These are phyloP conservation scores for Apiospora marii DNA, from an alignment of 2,329 filamentous ascomycete genomes.

Conservation along the genomic window DNA sequence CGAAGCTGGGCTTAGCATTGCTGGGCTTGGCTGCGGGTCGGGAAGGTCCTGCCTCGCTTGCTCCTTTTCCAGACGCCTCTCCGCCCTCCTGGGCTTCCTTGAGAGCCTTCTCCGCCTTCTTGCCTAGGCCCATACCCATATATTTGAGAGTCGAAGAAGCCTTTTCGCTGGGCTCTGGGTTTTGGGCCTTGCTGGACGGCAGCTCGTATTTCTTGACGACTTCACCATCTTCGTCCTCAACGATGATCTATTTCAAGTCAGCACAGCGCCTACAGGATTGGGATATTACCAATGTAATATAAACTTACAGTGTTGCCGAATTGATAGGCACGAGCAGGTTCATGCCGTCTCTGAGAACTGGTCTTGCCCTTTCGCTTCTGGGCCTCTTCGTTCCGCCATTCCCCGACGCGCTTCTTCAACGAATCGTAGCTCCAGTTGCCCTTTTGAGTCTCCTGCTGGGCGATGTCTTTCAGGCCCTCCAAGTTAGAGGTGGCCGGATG, in stretches of 20 bases:
- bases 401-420: slow-evolving; percentile 58
- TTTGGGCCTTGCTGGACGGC: slow-evolving; percentile 61
- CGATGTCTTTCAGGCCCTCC: slow-evolving; percentile 41
- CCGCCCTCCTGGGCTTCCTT: slow-evolving; percentile 36
- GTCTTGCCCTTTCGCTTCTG: slow-evolving; percentile 67
- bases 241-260: slow-evolving; percentile 69
- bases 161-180: slow-evolving; percentile 47
- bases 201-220: slow-evolving; percentile 86
- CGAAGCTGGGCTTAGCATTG: slow-evolving; percentile 46
- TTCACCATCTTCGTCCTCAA: slow-evolving; percentile 86
- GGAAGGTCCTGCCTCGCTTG: slow-evolving; percentile 27
- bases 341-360: slow-evolving; percentile 64
- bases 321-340: slow-evolving; percentile 83
- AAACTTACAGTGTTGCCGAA: slow-evolving; percentile 77
- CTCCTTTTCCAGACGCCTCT: slow-evolving; percentile 32
- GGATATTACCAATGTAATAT: not conserved
- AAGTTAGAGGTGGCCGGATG: slow-evolving; percentile 30
- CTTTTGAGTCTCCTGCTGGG: slow-evolving; percentile 45
- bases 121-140: slow-evolving; percentile 60
- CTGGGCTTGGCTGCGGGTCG: slow-evolving; percentile 40
- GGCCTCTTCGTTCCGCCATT: slow-evolving; percentile 67
- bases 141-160: slow-evolving; percentile 59
- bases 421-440: slow-evolving; percentile 53
- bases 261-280: not conserved
- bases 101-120: slow-evolving; percentile 47